phyloP scores from a whole-genome alignment of 1,284 basidiomycete genomes.

The Neonothopanus nambi region DNA sequence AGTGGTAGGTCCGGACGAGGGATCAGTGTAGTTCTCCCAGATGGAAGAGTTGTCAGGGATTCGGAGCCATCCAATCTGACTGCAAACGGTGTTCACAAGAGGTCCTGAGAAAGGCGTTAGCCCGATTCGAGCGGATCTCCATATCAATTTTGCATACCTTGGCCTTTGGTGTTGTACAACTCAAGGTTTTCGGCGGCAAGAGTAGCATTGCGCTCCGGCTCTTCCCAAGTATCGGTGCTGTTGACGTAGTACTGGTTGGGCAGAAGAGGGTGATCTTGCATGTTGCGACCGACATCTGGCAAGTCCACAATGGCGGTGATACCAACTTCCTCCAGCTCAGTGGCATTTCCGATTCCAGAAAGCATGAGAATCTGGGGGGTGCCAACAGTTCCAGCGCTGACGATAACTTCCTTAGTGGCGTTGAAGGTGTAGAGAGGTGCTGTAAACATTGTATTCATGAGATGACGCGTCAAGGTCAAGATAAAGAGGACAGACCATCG shows the following conservation, averaged over 20 bases:
- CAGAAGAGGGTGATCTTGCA: conserved; percentile 3
- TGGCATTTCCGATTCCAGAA: conserved; percentile 20
- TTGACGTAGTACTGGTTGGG: neutral
- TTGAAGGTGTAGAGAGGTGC: conserved; percentile 17
- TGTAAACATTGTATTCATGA: neutral
- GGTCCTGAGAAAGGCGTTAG: neutral
- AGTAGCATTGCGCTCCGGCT: neutral
- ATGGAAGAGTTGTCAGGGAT: conserved; percentile 12
- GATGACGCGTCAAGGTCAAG: too few relatives aligned
- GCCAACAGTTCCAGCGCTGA: conserved; percentile 24
- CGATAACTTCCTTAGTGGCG: conserved; percentile 28
- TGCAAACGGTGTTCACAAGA: conserved; percentile 4
- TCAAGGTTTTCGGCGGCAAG: neutral
- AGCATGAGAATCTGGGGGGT: conserved; percentile 13
- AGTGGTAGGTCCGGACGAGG: conserved; percentile 9
- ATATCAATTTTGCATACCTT: too few relatives aligned
- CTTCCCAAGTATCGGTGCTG: neutral
- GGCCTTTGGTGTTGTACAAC: neutral
- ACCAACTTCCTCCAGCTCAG: conserved; percentile 14
- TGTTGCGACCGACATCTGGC: conserved; percentile 17
- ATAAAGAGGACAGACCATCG: neutral
- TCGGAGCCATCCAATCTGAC: conserved; percentile 8
- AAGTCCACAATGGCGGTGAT: conserved; percentile 14
- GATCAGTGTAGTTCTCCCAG: conserved; percentile 2
- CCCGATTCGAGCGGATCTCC: too few relatives aligned